Conservation (phyloP, 2,329 filamentous ascomycete genomes). For the Exophiala xenobiotica region DNA sequence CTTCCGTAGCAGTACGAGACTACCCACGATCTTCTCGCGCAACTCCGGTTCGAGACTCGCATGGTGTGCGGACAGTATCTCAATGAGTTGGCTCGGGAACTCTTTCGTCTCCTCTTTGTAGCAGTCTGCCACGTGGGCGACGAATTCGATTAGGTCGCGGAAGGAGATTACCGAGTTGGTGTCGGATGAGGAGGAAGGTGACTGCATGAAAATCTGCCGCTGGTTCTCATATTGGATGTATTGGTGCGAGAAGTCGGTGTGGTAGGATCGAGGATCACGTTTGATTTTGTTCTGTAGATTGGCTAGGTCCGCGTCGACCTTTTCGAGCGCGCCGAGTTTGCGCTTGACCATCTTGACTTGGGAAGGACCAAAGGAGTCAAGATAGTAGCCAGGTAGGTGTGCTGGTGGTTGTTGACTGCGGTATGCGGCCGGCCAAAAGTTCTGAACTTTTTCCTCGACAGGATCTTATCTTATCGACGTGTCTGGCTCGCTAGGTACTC, state of each 20-base stretch:
- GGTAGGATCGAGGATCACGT: conserved; percentile 83
- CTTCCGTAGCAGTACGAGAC: conserved; percentile 78
- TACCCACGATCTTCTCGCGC: conserved; percentile 90
- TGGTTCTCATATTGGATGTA: conserved; percentile 90
- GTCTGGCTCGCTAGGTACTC: too few species aligned
- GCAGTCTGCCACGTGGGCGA: conserved; percentile 90
- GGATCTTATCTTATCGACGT: too few species aligned
- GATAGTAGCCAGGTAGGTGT: too few species aligned
- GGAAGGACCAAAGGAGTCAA: too few species aligned
- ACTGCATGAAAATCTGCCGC: conserved; percentile 84
- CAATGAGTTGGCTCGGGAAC: conserved; percentile 78
- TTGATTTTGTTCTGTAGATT: conserved; percentile 90
- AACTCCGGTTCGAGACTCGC: conserved; percentile 77
- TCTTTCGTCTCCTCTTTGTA: conserved; percentile 76
- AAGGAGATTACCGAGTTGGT: conserved; percentile 79
- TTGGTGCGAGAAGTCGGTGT: conserved; percentile 82
- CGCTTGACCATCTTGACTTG: conserved; percentile 68
- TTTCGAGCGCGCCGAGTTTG: conserved; percentile 89
- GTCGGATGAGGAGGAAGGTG: conserved; percentile 69
- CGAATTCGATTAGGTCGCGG: conserved; percentile 87
- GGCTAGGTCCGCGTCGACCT: conserved; percentile 88
- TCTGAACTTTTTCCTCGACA: too few species aligned
- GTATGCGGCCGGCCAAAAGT: too few species aligned
- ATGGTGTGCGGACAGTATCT: conserved; percentile 79
- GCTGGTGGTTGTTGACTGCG: too few species aligned